These are phyloP conservation scores for Castanea crenata DNA, from an alignment of 306 rosid genomes.

Conservation along the genomic window DNA sequence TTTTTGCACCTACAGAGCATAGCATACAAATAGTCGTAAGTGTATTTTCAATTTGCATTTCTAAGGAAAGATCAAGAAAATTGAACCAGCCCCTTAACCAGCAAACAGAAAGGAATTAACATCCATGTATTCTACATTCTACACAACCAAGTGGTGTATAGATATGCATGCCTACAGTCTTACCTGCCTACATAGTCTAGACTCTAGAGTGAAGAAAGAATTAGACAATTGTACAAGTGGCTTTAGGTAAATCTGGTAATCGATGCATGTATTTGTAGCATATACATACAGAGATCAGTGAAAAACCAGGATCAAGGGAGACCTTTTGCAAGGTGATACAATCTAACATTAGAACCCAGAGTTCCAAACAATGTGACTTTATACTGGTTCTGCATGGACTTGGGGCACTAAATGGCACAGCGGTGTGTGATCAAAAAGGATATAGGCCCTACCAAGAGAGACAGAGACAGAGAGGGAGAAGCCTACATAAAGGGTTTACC, in stretches of 20 bases:
- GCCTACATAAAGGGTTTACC: background rate
- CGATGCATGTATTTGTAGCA: background rate
- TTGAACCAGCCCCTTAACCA: constrained; percentile 11
- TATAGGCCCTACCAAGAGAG: background rate
- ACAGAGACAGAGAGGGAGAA: background rate
- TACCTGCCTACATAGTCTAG: constrained; percentile 5
- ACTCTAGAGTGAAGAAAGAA: constrained; percentile 7
- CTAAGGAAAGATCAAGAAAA: background rate
- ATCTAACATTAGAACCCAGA: background rate
- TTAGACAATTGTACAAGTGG: background rate
- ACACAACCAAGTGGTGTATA: constrained; percentile 1
- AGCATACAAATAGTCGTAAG: constrained; percentile 5
- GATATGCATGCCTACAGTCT: no score
- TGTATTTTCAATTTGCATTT: background rate
- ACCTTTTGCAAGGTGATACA: background rate
- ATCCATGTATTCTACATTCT: background rate
- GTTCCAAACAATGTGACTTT: background rate
- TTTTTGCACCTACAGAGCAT: constrained; percentile 67
- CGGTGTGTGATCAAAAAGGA: background rate
- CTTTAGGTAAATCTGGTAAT: background rate
- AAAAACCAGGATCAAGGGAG: background rate
- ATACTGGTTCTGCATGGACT: background rate
- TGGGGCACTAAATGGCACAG: background rate
- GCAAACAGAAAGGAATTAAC: constrained; percentile 3
- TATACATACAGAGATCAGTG: background rate